phyloP scores from a whole-genome alignment of 495 filamentous ascomycete genomes.

The Chaetomium fimeti region DNA sequence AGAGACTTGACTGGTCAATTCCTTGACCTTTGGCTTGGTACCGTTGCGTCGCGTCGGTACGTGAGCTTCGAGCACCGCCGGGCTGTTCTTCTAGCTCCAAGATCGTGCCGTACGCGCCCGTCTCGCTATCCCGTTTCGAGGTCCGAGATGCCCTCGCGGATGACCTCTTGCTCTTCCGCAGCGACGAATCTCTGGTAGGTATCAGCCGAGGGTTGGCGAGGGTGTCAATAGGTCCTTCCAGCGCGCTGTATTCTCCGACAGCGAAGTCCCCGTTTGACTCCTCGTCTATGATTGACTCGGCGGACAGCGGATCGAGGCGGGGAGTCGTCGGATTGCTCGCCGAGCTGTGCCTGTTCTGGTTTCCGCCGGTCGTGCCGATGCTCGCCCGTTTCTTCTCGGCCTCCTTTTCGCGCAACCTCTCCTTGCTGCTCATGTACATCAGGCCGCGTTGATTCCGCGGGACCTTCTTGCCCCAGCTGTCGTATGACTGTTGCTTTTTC shows the following conservation, averaged over 20 bases:
- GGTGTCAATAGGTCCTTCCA: constrained; percentile 2
- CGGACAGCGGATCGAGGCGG: constrained; percentile 48
- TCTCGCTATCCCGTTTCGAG: constrained; percentile 44
- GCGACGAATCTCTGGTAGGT: constrained; percentile 65
- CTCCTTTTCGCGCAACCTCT: constrained; percentile 54
- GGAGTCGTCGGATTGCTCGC: constrained; percentile 31
- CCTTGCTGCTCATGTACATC: constrained; percentile 62
- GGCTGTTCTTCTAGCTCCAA: constrained; percentile 38
- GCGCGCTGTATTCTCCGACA: constrained; percentile 1
- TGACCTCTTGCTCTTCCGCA: constrained; percentile 56
- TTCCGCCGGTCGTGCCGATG: constrained; percentile 39
- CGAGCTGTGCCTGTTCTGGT: constrained; percentile 29
- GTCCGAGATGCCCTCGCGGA: constrained; percentile 41
- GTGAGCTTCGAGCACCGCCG: constrained; percentile 21
- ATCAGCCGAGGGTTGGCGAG: constrained; percentile 48
- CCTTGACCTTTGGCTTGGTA: constrained; percentile 27
- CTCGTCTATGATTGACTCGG: constrained; percentile 54
- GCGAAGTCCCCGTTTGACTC: constrained; percentile 40
- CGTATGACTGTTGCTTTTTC: constrained; percentile 47
- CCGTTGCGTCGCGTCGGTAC: constrained; percentile 24
- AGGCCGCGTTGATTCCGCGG: constrained; percentile 51
- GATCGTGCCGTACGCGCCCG: constrained; percentile 35
- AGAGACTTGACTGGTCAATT: constrained; percentile 33
- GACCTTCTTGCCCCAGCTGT: constrained; percentile 56
- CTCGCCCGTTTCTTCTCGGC: constrained; percentile 51